Base-by-base conservation (phyloP, 1,139 yeast genomes). In the Magnusiomyces magnusii region DNA sequence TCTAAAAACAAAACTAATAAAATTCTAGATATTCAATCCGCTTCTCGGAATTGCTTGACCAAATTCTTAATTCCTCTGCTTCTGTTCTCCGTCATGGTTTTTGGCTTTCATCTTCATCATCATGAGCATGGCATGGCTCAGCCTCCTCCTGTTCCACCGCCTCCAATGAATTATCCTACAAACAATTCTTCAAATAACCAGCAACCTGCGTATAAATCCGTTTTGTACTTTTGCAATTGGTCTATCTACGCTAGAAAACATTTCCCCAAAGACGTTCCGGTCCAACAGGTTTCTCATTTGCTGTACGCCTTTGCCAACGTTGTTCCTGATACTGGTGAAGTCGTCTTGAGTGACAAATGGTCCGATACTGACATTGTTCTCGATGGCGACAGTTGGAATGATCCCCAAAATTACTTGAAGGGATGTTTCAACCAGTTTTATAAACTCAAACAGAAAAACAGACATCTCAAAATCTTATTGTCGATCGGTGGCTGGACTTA, bases 401-500 rank as follows among this genome's bases (percentile, higher is more conserved):
- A 62, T 44, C 62, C 62, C 13, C 31, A 59, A 71, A 28, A 58
- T 5, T 56, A 58, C 24, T 49, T 60, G 19, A 63, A 62, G 24
- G 93, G 95, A 0, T 76, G 79, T 60, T 70, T 88, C 28, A 83
- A 82, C 42, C 87, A 82, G 66, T 72, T 89, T 15, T 74, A 73
- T 54, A 77, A 77, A 60, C 63, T 87, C 65, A 86, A 84, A 67
- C 64, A 67, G 57, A 57, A 69, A 19, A 69, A 82, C 59, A 80
- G 84, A 1, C 74, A 78, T 41, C 68, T 91, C 49, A 84, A 84
- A 62, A 75, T 85, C 0, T 75, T 84, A 13, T 78, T 91, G 79
- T 85, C 96, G 0, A 79, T 93, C 62, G 99, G 99, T 5, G 99
- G 99, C 0, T 87, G 95, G 87, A 86, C 95, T 0, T 80, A 86